Base-by-base conservation (phyloP, 257 asterid genomes). In the Leonotis leonurus region DNA sequence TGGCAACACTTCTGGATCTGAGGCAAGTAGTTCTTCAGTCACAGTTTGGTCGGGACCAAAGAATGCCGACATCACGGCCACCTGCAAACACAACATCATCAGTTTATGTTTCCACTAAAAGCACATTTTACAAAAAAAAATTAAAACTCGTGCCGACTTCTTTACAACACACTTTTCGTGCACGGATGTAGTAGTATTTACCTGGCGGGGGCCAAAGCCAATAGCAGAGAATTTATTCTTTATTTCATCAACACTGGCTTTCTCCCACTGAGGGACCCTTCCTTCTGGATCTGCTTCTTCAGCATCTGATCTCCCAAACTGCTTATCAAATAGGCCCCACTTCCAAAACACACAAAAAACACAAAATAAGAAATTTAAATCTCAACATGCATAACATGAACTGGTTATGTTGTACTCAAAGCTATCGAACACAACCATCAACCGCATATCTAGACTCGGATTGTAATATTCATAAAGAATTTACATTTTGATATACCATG, bases 161-260 rank as follows among this genome's bases (percentile, higher is more conserved):
- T 27, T 27, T 27, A 6, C 33, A 27, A 27, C 33, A 27, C 3
- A 6, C 33, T 27, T 2, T 6, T 33, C n/a, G n/a, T n/a, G n/a
- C n/a, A n/a, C n/a, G n/a, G n/a, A n/a, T n/a, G n/a, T n/a, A n/a
- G n/a, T n/a, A 9, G 40, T 1, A 35, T 3, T 68, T 60, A 85
- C 98, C 98, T 92, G 97, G 20, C 99, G 95, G 27, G 99, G 95
- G 17, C 99, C 96, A 37, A 86, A 56, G 58, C 99, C 96, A 53
- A 92, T 17, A 46, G 95, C 84, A 44, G 70, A 25, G 80, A 80
- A 92, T 56, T 87, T 92, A 48, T 79, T 87, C 77, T 92, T 92
- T 88, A 92, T 78, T 67, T 89, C 97, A 58, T 74, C 68, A 53
- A 89, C 95, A 60, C 74, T 81, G 27, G 88, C 70, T 48, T 70